Conservation (phyloP, 345 rosid species). For the Populus tremula region DNA sequence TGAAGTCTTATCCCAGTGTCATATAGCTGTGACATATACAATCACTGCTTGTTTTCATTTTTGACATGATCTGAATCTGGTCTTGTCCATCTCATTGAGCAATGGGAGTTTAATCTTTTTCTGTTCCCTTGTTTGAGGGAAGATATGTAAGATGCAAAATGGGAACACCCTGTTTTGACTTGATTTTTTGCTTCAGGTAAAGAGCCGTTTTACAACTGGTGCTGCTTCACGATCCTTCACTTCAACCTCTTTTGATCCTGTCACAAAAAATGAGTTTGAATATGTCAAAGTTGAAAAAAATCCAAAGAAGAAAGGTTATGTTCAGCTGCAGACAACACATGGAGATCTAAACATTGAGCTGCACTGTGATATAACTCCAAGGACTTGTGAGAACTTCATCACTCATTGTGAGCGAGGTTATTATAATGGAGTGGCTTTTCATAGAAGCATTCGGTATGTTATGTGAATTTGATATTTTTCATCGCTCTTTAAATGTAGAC, state of each 20-base stretch:
- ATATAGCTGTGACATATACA: neutral
- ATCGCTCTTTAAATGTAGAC: neutral
- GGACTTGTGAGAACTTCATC: conserved; percentile 88
- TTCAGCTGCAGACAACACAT: conserved; percentile 79
- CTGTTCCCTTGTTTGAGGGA: neutral
- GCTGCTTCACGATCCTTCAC: conserved; percentile 98
- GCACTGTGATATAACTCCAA: conserved; percentile 86
- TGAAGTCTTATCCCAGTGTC: neutral
- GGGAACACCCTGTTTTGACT: conserved; percentile 11
- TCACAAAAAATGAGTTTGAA: conserved; percentile 80
- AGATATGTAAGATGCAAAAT: neutral
- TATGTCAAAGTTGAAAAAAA: conserved; percentile 84
- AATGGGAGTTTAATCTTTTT: neutral
- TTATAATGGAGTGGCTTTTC: conserved; percentile 74
- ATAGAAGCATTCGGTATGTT: conserved; percentile 69
- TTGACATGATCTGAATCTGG: neutral
- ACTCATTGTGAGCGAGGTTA: conserved; percentile 82
- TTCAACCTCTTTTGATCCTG: conserved; percentile 82
- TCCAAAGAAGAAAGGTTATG: conserved; percentile 95
- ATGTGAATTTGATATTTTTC: neutral
- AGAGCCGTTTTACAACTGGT: conserved; percentile 81
- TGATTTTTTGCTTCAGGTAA: conserved; percentile 51
- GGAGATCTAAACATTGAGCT: conserved; percentile 94
- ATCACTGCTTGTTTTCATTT: neutral
- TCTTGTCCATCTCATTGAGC: neutral